Conservation (phyloP, 352 stramenopile species). For the Globisporangium iwayamae region DNA sequence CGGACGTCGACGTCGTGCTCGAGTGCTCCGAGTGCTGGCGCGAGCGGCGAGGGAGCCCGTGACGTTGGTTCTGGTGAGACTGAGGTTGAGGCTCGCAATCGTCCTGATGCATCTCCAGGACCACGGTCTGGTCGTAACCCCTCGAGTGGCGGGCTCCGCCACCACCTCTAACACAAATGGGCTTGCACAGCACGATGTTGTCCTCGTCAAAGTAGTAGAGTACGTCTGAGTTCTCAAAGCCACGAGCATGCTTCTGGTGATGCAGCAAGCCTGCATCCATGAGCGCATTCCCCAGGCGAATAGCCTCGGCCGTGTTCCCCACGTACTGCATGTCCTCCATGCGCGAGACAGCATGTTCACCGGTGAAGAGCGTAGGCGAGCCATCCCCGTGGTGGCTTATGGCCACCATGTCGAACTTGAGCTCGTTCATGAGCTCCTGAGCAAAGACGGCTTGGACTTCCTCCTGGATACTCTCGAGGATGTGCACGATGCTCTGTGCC, state of each 20-base stretch:
- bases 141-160: neutral
- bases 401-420: constrained; percentile 14
- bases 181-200: constrained; percentile 23
- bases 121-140: neutral
- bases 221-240: constrained; percentile 16
- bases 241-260: constrained; percentile 20
- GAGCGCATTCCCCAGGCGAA: constrained; percentile 39
- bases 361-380: constrained; percentile 14
- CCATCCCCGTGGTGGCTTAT: constrained; percentile 9
- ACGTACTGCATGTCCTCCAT: constrained; percentile 48
- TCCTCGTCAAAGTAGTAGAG: constrained; percentile 45
- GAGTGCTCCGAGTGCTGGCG: constrained; percentile 9
- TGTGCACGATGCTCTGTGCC: constrained; percentile 24
- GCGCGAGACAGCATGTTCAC: constrained; percentile 21
- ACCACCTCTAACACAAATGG: constrained; percentile 6
- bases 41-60: constrained; percentile 1
- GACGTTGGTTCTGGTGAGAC: neutral
- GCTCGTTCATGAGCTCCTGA: constrained; percentile 23
- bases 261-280: constrained; percentile 27
- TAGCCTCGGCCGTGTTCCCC: constrained; percentile 29
- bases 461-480: constrained; percentile 31
- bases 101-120: neutral
- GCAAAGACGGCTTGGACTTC: constrained; percentile 20
- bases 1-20: neutral
- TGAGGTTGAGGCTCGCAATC: neutral